A percentile compares a stretch with the other conserved stretches of the same genome.
phyloP scores from a whole-genome alignment of 768 basidiomycete species.

The Mycena albidolilacea region DNA sequence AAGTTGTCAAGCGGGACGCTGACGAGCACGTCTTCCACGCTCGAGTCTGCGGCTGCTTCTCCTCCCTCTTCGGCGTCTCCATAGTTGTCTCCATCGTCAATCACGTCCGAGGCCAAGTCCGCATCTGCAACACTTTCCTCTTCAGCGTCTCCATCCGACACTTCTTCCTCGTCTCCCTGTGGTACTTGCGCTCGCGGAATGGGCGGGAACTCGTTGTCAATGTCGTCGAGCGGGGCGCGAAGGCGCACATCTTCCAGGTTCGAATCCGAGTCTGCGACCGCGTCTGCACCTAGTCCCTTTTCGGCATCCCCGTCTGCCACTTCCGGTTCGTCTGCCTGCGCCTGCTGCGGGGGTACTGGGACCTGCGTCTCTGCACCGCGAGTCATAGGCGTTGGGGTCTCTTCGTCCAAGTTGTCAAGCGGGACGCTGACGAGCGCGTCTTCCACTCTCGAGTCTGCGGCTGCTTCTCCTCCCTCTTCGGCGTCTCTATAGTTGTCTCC shows the following conservation, averaged over 20 bases:
- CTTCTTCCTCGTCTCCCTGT: conserved; percentile 13
- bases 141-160: conserved; percentile 1
- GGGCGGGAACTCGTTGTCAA: neutral
- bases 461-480: conserved; percentile 16
- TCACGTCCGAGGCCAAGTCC: neutral
- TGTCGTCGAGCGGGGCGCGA: neutral
- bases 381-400: neutral
- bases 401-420: conserved; percentile 15
- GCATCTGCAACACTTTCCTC: neutral
- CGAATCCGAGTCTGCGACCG: neutral
- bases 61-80: conserved; percentile 19
- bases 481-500: neutral
- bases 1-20: conserved; percentile 2
- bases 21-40: conserved; percentile 1
- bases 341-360: conserved; percentile 2
- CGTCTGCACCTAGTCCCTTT: neutral
- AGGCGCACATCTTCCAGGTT: neutral
- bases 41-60: conserved; percentile 8
- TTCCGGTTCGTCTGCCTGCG: conserved; percentile 1
- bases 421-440: neutral
- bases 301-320: neutral
- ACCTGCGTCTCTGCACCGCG: neutral
- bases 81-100: neutral
- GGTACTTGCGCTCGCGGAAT: neutral
- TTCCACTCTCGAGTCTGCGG: conserved; percentile 5